phyloP scores from a whole-genome alignment of 176 grass and related monocot genomes.

The Rhynchospora tenuis region DNA sequence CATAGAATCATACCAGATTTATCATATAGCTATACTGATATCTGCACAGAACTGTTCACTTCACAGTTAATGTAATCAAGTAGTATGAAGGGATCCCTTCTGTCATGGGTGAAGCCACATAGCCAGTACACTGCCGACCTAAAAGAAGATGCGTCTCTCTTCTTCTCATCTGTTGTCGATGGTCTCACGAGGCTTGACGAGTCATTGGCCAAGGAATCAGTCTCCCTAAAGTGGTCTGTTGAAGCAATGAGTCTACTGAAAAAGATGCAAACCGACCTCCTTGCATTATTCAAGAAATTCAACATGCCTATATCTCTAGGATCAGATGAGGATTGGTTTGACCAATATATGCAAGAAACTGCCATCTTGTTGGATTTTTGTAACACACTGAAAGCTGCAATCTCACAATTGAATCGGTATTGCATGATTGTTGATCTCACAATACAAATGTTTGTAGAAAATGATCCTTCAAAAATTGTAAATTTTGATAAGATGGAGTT shows the following conservation, averaged over 20 bases:
- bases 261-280: conserved; percentile 76
- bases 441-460: conserved; percentile 20
- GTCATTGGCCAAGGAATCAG: conserved; percentile 35
- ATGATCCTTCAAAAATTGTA: neutral
- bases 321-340: conserved; percentile 46
- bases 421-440: conserved; percentile 64
- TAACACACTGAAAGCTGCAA: conserved; percentile 70
- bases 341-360: conserved; percentile 98
- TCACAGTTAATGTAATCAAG: neutral
- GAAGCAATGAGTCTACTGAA: conserved; percentile 75
- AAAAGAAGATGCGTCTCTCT: conserved; percentile 35
- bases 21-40: conserved; percentile 6
- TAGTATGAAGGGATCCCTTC: conserved; percentile 18
- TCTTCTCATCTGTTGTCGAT: conserved; percentile 66
- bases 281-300: conserved; percentile 58
- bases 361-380: conserved; percentile 79
- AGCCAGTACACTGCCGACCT: conserved; percentile 8
- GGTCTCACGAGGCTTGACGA: conserved; percentile 51
- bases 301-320: conserved; percentile 30
- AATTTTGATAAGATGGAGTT: conserved; percentile 18
- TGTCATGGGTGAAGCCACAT: conserved; percentile 12
- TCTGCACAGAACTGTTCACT: neutral
- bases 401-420: conserved; percentile 54
- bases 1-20: conserved; percentile 3
- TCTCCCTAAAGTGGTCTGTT: conserved; percentile 73